Evolutionary conservation across 768 basidiomycete species (phyloP), one percentile per base, ranked within the genome.

Genomic region (Termitomyces bulborhizus): DNA sequence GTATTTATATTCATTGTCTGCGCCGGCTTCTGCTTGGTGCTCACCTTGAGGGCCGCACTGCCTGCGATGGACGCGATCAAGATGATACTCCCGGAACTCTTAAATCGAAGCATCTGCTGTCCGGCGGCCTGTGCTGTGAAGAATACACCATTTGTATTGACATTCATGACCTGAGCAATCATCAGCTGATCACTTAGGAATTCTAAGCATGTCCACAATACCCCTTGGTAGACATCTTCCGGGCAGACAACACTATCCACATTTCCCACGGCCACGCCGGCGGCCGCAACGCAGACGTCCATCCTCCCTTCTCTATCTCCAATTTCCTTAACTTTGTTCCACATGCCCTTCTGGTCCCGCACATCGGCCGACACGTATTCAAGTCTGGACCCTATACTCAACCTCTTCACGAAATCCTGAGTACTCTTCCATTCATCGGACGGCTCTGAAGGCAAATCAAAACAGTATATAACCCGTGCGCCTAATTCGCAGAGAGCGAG

Each of bases 361-460:
- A 88, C 88, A 58, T 90, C 82, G 16, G 75, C 78, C 41, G 73
- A 73, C 52, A 84, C 65, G 67, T 91, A 91, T 68, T 87, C 83
- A 55, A 75, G 59, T 59, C 70, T 69, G 21, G 69, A 69, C 41
- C 68, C 64, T 47, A 72, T 76, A 1, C 69, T 72, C 49, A 85
- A 61, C 53, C 64, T 71, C 56, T 67, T 64, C 26, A 82, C 78
- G 57, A 78, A 87, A 29, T 77, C 77, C 26, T 64, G 67, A 12
- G 81, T 80, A 55, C 71, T 73, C 29, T 64, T 60, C 76, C 82
- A 87, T 60, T 83, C 85, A 2, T 73, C 73, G 2, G 79, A 81
- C 1, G 86, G 80, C 39, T 69, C 65, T 49, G 66, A 61, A 2
- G 83, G 76, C n/a, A 86, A 69, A 66, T 88, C 86, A 4, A 86